These are phyloP conservation scores for Backusella circina DNA, from an alignment of 192 early-diverging fungal genomes.

Conservation along the genomic window DNA sequence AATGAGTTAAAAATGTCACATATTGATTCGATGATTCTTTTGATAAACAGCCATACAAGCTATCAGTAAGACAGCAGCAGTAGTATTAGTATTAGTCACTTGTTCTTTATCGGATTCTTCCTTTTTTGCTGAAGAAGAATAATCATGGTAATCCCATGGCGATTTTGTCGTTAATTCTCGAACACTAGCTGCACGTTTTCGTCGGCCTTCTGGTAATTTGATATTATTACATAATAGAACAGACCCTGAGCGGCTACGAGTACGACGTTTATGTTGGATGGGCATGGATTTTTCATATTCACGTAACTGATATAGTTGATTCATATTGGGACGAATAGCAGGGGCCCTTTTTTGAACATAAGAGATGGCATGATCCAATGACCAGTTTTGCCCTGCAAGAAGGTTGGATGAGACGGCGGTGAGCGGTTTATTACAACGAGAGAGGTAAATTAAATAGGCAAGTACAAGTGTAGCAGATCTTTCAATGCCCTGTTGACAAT, in stretches of 20 bases:
- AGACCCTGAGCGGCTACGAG: neutral
- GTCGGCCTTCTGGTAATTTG: neutral
- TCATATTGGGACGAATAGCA: constrained; percentile 78
- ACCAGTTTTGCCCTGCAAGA: constrained; percentile 62
- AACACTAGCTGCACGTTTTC: neutral
- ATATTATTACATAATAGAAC: neutral
- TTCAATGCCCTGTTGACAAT: constrained; percentile 86
- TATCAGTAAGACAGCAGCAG: neutral
- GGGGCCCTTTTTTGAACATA: constrained; percentile 68
- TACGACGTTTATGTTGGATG: neutral
- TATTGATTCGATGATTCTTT: neutral
- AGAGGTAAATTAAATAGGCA: constrained; percentile 73
- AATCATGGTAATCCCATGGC: neutral
- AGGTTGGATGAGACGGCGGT: neutral
- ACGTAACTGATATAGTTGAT: constrained; percentile 71
- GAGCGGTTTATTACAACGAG: constrained; percentile 30
- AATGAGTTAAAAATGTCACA: neutral
- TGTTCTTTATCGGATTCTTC: neutral
- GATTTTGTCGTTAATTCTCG: neutral
- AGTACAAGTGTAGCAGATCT: constrained; percentile 83
- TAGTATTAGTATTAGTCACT: neutral
- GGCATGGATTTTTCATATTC: constrained; percentile 53
- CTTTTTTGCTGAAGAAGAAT: neutral
- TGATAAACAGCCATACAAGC: neutral
- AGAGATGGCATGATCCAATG: constrained; percentile 63